Conservation (phyloP, 139 green algal species). For the Ettlia oleoabundans region DNA sequence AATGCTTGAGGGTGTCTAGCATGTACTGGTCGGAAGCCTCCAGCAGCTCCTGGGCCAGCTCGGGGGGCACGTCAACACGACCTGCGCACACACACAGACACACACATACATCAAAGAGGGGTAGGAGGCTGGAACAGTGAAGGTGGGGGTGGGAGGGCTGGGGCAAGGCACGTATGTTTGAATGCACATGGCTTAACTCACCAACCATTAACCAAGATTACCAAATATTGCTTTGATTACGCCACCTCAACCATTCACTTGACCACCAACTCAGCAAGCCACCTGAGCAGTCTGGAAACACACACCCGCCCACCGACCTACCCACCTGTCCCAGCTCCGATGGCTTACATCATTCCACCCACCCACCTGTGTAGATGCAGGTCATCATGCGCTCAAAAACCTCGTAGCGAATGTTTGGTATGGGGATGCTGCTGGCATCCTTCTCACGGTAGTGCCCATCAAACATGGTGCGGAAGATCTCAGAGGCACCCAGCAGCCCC, state of each 20-base stretch:
- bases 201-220: too few species aligned
- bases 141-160: too few species aligned
- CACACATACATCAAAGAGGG: not conserved
- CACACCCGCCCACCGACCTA: too few species aligned
- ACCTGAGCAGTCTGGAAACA: too few species aligned
- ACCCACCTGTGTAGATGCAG: conserved; percentile 92
- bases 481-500: conserved; percentile 86
- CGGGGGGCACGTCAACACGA: conserved; percentile 63
- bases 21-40: conserved; percentile 93
- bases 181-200: too few species aligned
- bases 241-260: too few species aligned
- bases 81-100: conserved; percentile 32
- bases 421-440: conserved; percentile 84
- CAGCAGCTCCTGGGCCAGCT: conserved; percentile 78
- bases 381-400: conserved; percentile 93
- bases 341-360: too few species aligned
- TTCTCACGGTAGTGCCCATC: conserved; percentile 88
- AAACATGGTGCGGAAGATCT: conserved; percentile 97
- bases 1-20: conserved; percentile 92
- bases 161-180: too few species aligned
- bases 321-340: too few species aligned
- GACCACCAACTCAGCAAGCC: too few species aligned
- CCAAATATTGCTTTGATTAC: too few species aligned
- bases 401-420: conserved; percentile 90
- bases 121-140: not conserved